These are phyloP conservation scores for Tylopilus balloui DNA, from an alignment of 768 basidiomycete genomes.

Conservation along the genomic window DNA sequence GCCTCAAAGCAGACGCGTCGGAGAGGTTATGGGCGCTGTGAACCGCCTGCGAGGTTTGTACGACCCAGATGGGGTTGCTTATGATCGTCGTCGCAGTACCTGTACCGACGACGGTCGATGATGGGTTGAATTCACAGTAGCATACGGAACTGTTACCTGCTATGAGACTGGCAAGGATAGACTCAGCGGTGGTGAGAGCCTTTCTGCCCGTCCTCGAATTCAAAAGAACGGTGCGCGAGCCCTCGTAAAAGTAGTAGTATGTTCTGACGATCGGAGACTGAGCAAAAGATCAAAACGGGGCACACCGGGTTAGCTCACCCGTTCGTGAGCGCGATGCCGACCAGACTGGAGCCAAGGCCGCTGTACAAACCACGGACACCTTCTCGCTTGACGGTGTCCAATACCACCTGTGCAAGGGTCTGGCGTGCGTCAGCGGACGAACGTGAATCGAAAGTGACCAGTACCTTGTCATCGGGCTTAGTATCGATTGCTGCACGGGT, in stretches of 20 bases:
- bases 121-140: neutral
- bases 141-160: slow-evolving; percentile 51
- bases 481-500: slow-evolving; percentile 91
- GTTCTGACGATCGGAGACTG: slow-evolving; percentile 43
- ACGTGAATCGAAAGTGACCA: neutral
- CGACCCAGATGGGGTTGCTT: slow-evolving; percentile 95
- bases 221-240: slow-evolving; percentile 55
- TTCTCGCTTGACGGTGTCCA: slow-evolving; percentile 79
- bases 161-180: slow-evolving; percentile 81
- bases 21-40: slow-evolving; percentile 42
- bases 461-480: slow-evolving; percentile 71
- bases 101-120: slow-evolving; percentile 24
- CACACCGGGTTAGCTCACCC: slow-evolving; percentile 46
- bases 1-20: slow-evolving; percentile 36
- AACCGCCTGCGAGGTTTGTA: slow-evolving; percentile 87
- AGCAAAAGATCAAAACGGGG: neutral
- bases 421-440: slow-evolving; percentile 25
- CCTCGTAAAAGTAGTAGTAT: slow-evolving; percentile 92
- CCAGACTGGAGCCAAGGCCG: slow-evolving; percentile 77
- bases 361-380: slow-evolving; percentile 82
- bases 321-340: slow-evolving; percentile 92
- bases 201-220: slow-evolving; percentile 55
- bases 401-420: slow-evolving; percentile 61
- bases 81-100: slow-evolving; percentile 86
- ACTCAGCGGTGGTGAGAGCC: slow-evolving; percentile 79